Evolutionary conservation across 768 basidiomycete genomes (phyloP).

Genomic region (Infundibulicybe gibba): DNA sequence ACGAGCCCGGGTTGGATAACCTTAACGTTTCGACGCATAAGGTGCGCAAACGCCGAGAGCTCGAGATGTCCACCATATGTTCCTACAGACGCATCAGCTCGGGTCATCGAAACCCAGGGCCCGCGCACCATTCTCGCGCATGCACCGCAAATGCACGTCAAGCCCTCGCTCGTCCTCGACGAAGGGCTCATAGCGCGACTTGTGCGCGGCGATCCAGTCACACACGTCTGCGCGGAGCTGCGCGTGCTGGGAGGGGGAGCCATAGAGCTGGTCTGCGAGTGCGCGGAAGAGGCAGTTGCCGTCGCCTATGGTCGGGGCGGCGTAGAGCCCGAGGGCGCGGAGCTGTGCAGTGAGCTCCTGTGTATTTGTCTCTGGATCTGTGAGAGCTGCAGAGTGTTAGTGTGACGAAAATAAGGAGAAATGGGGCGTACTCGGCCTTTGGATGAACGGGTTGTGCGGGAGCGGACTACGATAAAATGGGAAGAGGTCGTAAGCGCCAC

Average conservation of each 20-base stretch:
- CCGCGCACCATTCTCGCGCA: constrained; percentile 70
- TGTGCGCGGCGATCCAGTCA: constrained; percentile 72
- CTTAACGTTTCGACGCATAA: constrained; percentile 76
- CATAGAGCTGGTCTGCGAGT: constrained; percentile 83
- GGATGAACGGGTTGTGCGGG: constrained; percentile 34
- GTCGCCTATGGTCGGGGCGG: constrained; percentile 83
- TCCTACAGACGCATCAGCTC: constrained; percentile 30
- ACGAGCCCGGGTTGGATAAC: constrained; percentile 91
- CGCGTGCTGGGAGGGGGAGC: constrained; percentile 65
- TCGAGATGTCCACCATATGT: constrained; percentile 95
- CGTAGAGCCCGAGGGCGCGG: constrained; percentile 75
- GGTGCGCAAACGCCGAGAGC: constrained; percentile 87
- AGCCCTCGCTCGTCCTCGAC: constrained; percentile 82
- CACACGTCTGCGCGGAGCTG: constrained; percentile 74
- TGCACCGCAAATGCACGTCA: constrained; percentile 67
- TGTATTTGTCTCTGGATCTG: constrained; percentile 63
- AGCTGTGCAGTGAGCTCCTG: constrained; percentile 71
- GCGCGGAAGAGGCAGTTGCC: constrained; percentile 95
- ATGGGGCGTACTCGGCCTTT: constrained; percentile 34
- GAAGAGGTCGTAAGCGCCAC: constrained; percentile 4
- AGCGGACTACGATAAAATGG: constrained; percentile 27
- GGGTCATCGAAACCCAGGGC: constrained; percentile 6
- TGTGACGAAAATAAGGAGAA: constrained; percentile 12
- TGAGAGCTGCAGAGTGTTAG: constrained; percentile 35
- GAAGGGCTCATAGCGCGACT: constrained; percentile 78